Evolutionary conservation across 495 filamentous ascomycete genomes (phyloP).

Genomic region (Pseudoneurospora amorphoporcata): DNA sequence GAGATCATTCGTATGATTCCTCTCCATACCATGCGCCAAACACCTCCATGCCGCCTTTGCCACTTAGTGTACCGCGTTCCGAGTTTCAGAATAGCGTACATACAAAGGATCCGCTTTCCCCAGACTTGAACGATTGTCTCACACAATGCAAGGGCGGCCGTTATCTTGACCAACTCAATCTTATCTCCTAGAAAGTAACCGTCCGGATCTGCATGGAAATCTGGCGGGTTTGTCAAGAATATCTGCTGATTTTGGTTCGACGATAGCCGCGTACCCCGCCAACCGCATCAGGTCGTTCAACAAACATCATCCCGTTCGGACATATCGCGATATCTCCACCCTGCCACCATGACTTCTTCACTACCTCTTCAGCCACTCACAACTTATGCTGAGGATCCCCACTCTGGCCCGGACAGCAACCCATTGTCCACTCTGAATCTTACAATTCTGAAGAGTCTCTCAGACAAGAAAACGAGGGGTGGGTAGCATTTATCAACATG

Average conservation of each 20-base stretch:
- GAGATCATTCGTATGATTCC: background rate
- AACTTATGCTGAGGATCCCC: slow-evolving; percentile 20
- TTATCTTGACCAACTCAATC: background rate
- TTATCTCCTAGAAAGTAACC: background rate
- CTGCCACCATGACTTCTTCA: slow-evolving; percentile 32
- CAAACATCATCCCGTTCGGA: background rate
- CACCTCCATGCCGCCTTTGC: background rate
- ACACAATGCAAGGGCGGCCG: background rate
- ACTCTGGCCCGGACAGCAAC: slow-evolving; percentile 32
- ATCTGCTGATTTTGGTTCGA: slow-evolving; percentile 19
- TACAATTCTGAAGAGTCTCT: slow-evolving; percentile 47
- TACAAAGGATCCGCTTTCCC: background rate
- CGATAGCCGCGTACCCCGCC: slow-evolving; percentile 30
- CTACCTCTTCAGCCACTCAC: slow-evolving; percentile 25
- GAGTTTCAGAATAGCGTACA: background rate
- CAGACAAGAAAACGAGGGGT: slow-evolving; percentile 52
- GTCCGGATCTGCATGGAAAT: background rate
- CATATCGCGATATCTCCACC: slow-evolving; percentile 5
- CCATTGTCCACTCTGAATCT: slow-evolving; percentile 44
- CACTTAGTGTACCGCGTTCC: background rate
- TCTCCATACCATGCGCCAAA: background rate
- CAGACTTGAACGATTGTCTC: background rate
- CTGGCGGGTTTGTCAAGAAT: background rate
- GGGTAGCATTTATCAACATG: slow-evolving; percentile 26
- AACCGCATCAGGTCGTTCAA: background rate